phyloP scores from a whole-genome alignment of 179 eudicot species.

The Amaranthus tricolor region DNA sequence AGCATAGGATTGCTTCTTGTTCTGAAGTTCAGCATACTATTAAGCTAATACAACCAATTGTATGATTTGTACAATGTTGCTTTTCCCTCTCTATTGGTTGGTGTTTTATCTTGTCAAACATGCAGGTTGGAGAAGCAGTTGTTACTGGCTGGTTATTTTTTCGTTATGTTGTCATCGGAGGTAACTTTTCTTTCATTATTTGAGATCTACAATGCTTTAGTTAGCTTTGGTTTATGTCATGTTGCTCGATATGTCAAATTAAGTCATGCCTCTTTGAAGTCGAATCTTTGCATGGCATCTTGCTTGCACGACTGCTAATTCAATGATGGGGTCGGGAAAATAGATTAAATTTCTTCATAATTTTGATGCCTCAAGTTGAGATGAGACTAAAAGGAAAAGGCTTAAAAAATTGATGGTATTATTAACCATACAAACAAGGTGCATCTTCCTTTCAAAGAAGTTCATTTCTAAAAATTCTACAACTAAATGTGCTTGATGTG shows the following conservation, averaged over 20 bases:
- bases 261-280: not conserved
- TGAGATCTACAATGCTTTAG: not conserved
- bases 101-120: slow-evolving; percentile 7
- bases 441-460: no score
- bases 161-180: slow-evolving; percentile 98
- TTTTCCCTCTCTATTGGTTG: slow-evolving; percentile 1
- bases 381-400: no score
- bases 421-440: no score
- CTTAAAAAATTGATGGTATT: no score
- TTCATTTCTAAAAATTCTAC: no score
- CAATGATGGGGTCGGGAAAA: not conserved
- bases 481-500: no score
- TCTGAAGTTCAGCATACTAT: not conserved
- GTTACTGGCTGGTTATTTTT: slow-evolving; percentile 97
- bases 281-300: not conserved
- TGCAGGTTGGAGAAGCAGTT: slow-evolving; percentile 93
- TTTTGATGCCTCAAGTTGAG: no score
- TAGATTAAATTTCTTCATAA: no score
- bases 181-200: slow-evolving; percentile 37
- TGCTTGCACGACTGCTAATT: not conserved
- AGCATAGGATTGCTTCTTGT: not conserved
- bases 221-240: not conserved
- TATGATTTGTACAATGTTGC: not conserved
- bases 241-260: not conserved
- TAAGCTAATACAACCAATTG: not conserved